Evolutionary conservation across 371 early-diverging fungal species (phyloP).

Genomic region (Mucor piriformis): DNA sequence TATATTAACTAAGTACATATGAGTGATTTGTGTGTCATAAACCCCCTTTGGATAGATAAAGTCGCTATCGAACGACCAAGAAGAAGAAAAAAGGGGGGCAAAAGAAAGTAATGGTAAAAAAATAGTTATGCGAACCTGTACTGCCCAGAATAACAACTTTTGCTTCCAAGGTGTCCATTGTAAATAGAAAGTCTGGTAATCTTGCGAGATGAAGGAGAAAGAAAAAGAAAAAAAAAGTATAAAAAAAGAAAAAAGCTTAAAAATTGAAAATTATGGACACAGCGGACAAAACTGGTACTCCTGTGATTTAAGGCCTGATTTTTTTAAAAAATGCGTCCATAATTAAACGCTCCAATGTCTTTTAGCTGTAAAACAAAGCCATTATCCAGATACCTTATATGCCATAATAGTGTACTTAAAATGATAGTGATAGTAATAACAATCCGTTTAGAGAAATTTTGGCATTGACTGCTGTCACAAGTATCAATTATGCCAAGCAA

Average conservation of each 20-base stretch:
- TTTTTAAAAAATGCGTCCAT: too few relatives aligned
- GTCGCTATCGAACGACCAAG: too few relatives aligned
- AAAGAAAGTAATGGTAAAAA: not conserved
- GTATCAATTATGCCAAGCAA: too few relatives aligned
- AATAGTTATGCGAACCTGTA: constrained; percentile 50
- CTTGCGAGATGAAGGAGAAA: constrained; percentile 3
- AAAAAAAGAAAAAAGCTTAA: not conserved
- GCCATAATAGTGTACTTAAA: too few relatives aligned
- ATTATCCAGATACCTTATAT: too few relatives aligned
- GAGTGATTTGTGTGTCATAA: constrained; percentile 5
- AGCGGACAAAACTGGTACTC: too few relatives aligned
- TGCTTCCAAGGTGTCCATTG: constrained; percentile 54
- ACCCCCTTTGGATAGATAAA: not conserved
- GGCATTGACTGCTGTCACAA: too few relatives aligned
- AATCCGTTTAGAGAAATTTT: too few relatives aligned
- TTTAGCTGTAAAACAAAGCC: too few relatives aligned
- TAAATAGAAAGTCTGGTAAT: constrained; percentile 1
- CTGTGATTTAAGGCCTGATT: too few relatives aligned
- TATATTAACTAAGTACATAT: constrained; percentile 2
- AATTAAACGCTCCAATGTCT: too few relatives aligned
- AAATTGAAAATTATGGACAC: constrained; percentile 2
- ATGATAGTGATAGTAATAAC: too few relatives aligned
- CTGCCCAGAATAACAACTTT: constrained; percentile 72
- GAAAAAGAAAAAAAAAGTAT: not conserved
- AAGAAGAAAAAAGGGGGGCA: not conserved